Percentiles rank a stretch among this genome's conserved stretches.
Evolutionary conservation across 2,329 filamentous ascomycete genomes (phyloP).

Genomic region (Cordyceps sp.): DNA sequence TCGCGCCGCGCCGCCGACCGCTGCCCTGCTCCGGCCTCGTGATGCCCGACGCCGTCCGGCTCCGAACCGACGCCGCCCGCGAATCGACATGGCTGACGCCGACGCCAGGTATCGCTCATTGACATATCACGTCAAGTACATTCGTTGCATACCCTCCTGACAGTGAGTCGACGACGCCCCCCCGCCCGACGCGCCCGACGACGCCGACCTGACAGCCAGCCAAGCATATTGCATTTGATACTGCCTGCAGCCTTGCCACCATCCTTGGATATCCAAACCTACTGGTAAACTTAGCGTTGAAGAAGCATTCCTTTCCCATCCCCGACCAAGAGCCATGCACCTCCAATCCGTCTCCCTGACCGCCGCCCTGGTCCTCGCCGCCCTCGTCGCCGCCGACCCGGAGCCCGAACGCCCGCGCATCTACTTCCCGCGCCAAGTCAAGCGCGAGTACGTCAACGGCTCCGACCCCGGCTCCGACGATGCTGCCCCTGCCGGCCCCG

Average conservation of each 20-base stretch:
- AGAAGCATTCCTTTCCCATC: neutral
- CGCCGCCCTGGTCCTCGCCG: constrained; percentile 24
- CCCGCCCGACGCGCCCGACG: neutral
- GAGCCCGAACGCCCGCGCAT: constrained; percentile 30
- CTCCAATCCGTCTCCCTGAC: constrained; percentile 27
- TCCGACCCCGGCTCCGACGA: constrained; percentile 17
- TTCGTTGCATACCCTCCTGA: constrained; percentile 35
- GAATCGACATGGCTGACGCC: neutral
- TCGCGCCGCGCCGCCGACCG: too few species aligned
- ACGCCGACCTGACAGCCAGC: too few species aligned
- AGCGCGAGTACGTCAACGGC: constrained; percentile 28
- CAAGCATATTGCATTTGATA: too few species aligned
- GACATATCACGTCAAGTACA: constrained; percentile 39
- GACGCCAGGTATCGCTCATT: constrained; percentile 29
- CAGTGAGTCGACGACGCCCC: constrained; percentile 14
- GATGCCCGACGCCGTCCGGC: too few species aligned
- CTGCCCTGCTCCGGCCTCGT: too few species aligned
- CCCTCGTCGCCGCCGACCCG: constrained; percentile 24
- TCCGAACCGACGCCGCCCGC: too few species aligned
- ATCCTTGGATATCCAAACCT: too few species aligned
- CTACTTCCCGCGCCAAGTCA: constrained; percentile 41
- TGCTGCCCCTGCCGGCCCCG: constrained; percentile 6
- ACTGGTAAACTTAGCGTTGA: too few species aligned
- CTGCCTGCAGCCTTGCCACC: too few species aligned
- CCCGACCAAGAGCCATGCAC: constrained; percentile 25